Evolutionary conservation across 306 rosid species (phyloP).

Genomic region (Pachyrhizus erosus): DNA sequence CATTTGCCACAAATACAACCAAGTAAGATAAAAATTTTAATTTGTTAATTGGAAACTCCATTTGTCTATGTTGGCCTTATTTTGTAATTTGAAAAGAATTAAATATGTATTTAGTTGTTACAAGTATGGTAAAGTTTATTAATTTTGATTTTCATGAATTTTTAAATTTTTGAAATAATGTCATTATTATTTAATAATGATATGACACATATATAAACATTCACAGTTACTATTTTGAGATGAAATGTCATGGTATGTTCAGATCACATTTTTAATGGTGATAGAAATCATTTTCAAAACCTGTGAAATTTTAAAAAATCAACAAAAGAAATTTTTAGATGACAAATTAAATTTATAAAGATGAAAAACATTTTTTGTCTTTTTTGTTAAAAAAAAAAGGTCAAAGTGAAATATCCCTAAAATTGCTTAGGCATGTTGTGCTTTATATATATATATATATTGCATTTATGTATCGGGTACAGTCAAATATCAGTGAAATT

Average conservation of each 20-base stretch:
- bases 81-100: neutral
- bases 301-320: too few relatives aligned
- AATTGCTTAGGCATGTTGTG: neutral
- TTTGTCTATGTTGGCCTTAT: neutral
- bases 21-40: slow-evolving; percentile 57
- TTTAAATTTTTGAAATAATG: too few relatives aligned
- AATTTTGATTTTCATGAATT: neutral
- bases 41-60: neutral
- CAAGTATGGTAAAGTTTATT: neutral
- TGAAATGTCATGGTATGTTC: neutral
- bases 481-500: neutral
- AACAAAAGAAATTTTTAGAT: too few relatives aligned
- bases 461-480: too few relatives aligned
- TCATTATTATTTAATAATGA: neutral
- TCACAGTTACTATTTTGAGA: neutral
- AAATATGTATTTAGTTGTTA: neutral
- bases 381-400: neutral
- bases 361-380: neutral
- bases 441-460: too few relatives aligned
- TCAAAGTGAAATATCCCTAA: neutral
- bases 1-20: slow-evolving; percentile 78
- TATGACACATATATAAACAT: too few relatives aligned
- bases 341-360: too few relatives aligned
- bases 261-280: neutral
- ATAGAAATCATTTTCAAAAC: too few relatives aligned